Evolutionary conservation across 2,329 filamentous ascomycete genomes (phyloP).

Genomic region (Trichophyton rubrum): DNA sequence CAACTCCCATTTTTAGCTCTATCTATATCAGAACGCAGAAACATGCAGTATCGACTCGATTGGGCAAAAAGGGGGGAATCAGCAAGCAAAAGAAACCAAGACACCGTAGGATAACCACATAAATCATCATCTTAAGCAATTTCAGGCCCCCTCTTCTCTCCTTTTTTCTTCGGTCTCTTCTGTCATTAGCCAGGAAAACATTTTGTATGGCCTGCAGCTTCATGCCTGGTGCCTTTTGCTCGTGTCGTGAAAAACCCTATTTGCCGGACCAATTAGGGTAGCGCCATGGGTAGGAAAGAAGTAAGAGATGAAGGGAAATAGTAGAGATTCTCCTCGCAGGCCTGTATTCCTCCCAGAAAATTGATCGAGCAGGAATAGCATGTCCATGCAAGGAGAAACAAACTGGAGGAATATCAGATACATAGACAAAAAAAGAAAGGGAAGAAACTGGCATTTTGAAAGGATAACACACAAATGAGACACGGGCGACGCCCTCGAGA

Average conservation of each 20-base stretch:
- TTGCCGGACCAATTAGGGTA: background rate
- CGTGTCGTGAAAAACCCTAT: background rate
- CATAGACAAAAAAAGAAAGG: background rate
- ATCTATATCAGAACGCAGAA: slow-evolving; percentile 2
- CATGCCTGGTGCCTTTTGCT: background rate
- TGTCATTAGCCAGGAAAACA: background rate
- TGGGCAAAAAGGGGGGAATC: background rate
- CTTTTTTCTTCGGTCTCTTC: background rate
- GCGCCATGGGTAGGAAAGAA: background rate
- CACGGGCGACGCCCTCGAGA: background rate
- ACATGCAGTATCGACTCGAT: background rate
- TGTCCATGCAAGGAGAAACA: background rate
- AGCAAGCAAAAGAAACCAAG: background rate
- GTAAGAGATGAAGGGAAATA: background rate
- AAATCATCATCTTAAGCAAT: background rate
- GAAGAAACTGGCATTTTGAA: background rate
- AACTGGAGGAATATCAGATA: background rate
- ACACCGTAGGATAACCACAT: background rate
- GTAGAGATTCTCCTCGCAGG: background rate
- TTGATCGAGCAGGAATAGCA: background rate
- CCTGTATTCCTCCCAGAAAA: background rate
- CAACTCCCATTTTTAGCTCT: background rate
- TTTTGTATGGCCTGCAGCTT: background rate
- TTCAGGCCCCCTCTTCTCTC: background rate
- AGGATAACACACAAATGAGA: slow-evolving; percentile 3